Evolutionary conservation across 371 early-diverging fungal genomes (phyloP).

Genomic region (Mortierella sp.): DNA sequence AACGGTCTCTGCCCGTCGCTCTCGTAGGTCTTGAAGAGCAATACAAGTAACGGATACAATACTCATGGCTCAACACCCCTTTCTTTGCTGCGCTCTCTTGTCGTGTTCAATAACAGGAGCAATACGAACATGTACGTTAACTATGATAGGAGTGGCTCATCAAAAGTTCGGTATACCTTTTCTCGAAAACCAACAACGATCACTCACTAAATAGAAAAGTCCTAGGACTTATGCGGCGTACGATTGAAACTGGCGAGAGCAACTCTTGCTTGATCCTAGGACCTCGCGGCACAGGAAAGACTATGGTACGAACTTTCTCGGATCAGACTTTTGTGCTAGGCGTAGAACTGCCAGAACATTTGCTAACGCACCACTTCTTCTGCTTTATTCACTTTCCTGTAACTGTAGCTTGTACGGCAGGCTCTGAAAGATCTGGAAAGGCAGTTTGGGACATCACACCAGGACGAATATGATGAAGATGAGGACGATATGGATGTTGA

Average conservation of each 20-base stretch:
- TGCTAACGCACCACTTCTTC: neutral
- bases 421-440: conserved; percentile 47
- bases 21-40: conserved; percentile 74
- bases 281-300: conserved; percentile 83
- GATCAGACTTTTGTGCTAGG: neutral
- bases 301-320: conserved; percentile 43
- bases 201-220: conserved; percentile 53
- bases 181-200: neutral
- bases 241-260: conserved; percentile 77
- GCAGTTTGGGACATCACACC: conserved; percentile 17
- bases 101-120: neutral
- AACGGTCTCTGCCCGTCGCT: conserved; percentile 56
- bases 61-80: neutral
- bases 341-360: neutral
- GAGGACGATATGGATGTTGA: conserved; percentile 14
- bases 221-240: conserved; percentile 67
- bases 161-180: neutral
- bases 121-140: neutral
- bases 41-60: conserved; percentile 59
- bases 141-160: neutral
- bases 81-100: neutral
- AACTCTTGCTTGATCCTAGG: conserved; percentile 85
- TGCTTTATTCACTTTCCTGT: neutral
- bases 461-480: conserved; percentile 3
- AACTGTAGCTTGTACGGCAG: conserved; percentile 34